Percentiles rank a stretch among this genome's conserved stretches.
Conservation (phyloP, 176 grass and related monocot species). For the Tillandsia fasciculata region DNA sequence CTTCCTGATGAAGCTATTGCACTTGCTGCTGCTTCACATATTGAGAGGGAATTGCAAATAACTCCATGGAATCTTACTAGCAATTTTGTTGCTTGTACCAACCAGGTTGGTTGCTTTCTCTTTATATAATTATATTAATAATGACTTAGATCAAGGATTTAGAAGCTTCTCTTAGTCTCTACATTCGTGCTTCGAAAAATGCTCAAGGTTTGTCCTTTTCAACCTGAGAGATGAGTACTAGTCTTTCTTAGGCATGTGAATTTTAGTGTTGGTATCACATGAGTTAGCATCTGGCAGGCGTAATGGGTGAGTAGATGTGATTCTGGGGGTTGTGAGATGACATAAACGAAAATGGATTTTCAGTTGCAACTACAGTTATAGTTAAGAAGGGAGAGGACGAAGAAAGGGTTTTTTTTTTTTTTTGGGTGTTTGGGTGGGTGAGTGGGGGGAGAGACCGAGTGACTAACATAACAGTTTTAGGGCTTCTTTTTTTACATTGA, state of each 20-base stretch:
- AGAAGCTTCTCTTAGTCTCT: neutral
- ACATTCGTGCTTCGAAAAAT: neutral
- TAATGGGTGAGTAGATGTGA: neutral
- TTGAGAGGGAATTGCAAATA: constrained; percentile 93
- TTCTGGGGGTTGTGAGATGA: neutral
- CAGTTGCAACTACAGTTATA: too few relatives aligned
- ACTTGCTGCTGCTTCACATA: constrained; percentile 80
- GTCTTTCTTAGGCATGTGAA: neutral
- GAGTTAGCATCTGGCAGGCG: too few relatives aligned
- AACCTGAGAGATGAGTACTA: neutral
- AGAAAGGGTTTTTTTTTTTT: too few relatives aligned
- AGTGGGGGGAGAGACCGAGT: too few relatives aligned
- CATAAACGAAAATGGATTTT: too few relatives aligned
- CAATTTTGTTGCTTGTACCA: constrained; percentile 91
- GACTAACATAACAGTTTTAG: too few relatives aligned
- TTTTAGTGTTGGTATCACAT: neutral
- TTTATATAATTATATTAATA: constrained; percentile 11
- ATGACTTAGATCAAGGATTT: neutral
- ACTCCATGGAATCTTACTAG: constrained; percentile 89
- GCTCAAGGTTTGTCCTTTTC: neutral
- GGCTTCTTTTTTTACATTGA: too few relatives aligned
- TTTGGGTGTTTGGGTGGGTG: too few relatives aligned
- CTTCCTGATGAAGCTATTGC: constrained; percentile 91
- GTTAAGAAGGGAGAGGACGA: too few relatives aligned
- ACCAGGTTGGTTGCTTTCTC: constrained; percentile 33